A percentile compares a stretch with the other conserved stretches of the same genome.
Evolutionary conservation across 2,329 filamentous ascomycete species (phyloP).

Genomic region (Fusarium sp.): DNA sequence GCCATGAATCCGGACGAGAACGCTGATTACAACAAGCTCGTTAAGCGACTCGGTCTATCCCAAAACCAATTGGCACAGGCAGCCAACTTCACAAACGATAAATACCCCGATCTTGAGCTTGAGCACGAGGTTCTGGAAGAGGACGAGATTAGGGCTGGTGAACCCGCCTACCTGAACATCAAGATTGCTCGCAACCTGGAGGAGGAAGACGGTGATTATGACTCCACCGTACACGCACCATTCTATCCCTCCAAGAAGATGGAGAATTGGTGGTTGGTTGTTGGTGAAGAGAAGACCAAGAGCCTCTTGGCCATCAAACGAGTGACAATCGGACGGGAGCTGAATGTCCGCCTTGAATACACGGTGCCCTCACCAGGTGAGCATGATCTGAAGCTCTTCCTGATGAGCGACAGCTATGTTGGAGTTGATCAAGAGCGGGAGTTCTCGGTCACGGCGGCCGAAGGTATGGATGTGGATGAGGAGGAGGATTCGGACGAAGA

Average conservation of each 20-base stretch:
- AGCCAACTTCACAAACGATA: constrained; percentile 94
- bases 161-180: constrained; percentile 84
- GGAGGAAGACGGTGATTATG: constrained; percentile 70
- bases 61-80: constrained; percentile 87
- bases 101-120: constrained; percentile 94
- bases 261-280: constrained; percentile 98
- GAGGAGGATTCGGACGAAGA: constrained; percentile 77
- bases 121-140: constrained; percentile 87
- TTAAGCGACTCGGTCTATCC: constrained; percentile 81
- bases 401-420: constrained; percentile 98
- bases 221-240: constrained; percentile 89
- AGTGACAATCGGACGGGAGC: constrained; percentile 82
- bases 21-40: constrained; percentile 78
- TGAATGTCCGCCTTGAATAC: constrained; percentile 87
- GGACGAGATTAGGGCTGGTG: constrained; percentile 81
- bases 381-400: constrained; percentile 87
- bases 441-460: constrained; percentile 85
- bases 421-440: constrained; percentile 95
- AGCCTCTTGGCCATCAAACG: constrained; percentile 93
- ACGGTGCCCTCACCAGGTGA: constrained; percentile 85
- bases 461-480: constrained; percentile 94
- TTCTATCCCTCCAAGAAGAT: constrained; percentile 94
- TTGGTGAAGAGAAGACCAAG: constrained; percentile 91
- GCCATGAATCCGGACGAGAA: constrained; percentile 98
- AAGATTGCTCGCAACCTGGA: constrained; percentile 85